Conservation (phyloP, 192 early-diverging fungal genomes). For the Coemansia sp. region DNA sequence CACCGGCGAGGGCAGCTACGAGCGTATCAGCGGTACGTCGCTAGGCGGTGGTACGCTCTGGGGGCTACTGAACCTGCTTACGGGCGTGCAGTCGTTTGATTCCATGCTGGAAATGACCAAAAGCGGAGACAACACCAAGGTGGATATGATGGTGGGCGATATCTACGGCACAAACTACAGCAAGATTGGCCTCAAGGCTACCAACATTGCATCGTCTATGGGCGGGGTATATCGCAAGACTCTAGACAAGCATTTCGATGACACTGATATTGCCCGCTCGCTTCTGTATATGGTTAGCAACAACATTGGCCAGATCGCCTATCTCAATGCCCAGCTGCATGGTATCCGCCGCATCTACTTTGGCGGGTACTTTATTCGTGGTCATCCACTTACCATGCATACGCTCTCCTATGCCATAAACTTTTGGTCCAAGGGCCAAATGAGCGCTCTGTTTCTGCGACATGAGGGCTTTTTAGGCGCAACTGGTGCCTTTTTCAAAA, state of each 20-base stretch:
- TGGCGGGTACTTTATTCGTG: constrained; percentile 96
- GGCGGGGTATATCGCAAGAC: constrained; percentile 92
- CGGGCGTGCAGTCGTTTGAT: constrained; percentile 85
- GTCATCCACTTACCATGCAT: constrained; percentile 96
- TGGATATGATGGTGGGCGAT: constrained; percentile 89
- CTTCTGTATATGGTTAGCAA: constrained; percentile 96
- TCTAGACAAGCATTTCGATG: constrained; percentile 62
- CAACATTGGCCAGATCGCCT: constrained; percentile 99
- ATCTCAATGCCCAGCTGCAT: constrained; percentile 91
- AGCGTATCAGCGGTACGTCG: constrained; percentile 84
- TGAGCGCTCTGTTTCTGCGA: constrained; percentile 90
- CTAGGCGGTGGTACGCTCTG: constrained; percentile 95
- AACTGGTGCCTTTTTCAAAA: constrained; percentile 68
- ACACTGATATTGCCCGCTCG: constrained; percentile 83
- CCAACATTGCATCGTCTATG: constrained; percentile 93
- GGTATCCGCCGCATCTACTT: constrained; percentile 90
- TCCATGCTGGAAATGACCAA: constrained; percentile 85
- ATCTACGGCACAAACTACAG: constrained; percentile 90
- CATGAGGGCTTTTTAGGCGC: constrained; percentile 98
- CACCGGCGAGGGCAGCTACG: constrained; percentile 77
- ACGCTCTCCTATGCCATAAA: constrained; percentile 94
- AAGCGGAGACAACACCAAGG: constrained; percentile 86
- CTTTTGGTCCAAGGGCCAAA: constrained; percentile 95
- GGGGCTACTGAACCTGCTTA: constrained; percentile 87
- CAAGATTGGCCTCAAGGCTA: constrained; percentile 89